Conservation (phyloP, 2,329 filamentous ascomycete species). For the Diplocarpon rosae region DNA sequence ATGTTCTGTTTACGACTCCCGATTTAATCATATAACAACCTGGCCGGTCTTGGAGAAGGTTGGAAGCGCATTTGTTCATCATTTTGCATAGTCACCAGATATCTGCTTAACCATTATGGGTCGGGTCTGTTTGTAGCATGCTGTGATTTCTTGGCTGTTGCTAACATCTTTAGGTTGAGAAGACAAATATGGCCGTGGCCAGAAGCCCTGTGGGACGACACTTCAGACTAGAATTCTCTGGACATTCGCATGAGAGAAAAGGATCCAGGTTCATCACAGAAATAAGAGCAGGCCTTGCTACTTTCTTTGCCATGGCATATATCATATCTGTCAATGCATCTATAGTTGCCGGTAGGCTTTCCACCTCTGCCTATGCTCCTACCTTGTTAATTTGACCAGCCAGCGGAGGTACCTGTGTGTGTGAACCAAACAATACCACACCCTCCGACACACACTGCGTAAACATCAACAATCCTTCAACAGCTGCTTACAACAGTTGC, state of each 20-base stretch:
- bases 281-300: slow-evolving; percentile 70
- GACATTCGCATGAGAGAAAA: slow-evolving; percentile 46
- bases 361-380: background rate
- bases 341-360: slow-evolving; percentile 30
- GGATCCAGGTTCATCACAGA: slow-evolving; percentile 74
- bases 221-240: slow-evolving; percentile 73
- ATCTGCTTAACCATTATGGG: slow-evolving; percentile 20
- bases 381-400: slow-evolving; percentile 9
- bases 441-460: slow-evolving; percentile 30
- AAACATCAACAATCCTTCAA: slow-evolving; percentile 40
- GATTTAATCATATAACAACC: slow-evolving; percentile 9
- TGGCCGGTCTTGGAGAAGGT: background rate
- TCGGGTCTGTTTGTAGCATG: slow-evolving; percentile 18
- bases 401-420: slow-evolving; percentile 20
- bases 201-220: slow-evolving; percentile 54
- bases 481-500: slow-evolving; percentile 56
- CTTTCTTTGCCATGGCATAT: slow-evolving; percentile 58
- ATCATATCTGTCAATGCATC: slow-evolving; percentile 56
- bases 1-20: slow-evolving; percentile 4
- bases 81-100: slow-evolving; percentile 6
- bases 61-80: background rate
- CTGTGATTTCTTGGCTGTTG: background rate
- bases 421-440: slow-evolving; percentile 7
- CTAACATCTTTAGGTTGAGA: slow-evolving; percentile 19
- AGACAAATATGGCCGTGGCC: slow-evolving; percentile 40